These are phyloP conservation scores for Penicillium argentinense DNA, from an alignment of 495 filamentous ascomycete genomes.

Conservation along the genomic window DNA sequence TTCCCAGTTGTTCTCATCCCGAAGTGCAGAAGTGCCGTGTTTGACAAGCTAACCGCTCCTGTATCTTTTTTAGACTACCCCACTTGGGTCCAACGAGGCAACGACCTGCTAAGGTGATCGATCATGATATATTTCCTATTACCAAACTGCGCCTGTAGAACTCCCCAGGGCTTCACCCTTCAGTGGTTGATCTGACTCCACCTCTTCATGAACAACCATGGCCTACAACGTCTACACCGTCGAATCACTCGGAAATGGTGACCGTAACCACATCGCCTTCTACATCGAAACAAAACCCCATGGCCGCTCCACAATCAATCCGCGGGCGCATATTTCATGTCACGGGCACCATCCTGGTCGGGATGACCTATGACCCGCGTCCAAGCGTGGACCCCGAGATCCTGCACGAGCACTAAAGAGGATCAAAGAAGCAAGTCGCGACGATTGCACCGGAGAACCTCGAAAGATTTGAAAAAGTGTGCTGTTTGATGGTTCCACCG, in stretches of 20 bases:
- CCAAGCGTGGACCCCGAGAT: slow-evolving; percentile 2
- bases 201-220: not conserved
- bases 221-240: slow-evolving; percentile 5
- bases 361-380: slow-evolving; percentile 8
- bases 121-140: no score
- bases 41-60: no score
- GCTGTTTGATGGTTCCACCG: slow-evolving; percentile 2
- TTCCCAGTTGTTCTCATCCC: not conserved
- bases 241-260: slow-evolving; percentile 3
- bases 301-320: not conserved
- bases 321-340: slow-evolving; percentile 9
- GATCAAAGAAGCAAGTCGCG: slow-evolving; percentile 6
- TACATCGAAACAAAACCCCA: slow-evolving; percentile 14
- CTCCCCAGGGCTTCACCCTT: no score
- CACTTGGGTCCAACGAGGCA: not conserved
- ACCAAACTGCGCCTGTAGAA: no score
- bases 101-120: no score
- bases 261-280: slow-evolving; percentile 10
- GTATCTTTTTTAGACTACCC: no score
- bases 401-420: slow-evolving; percentile 3
- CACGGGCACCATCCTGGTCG: slow-evolving; percentile 11
- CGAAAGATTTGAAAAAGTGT: slow-evolving; percentile 1
- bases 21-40: no score
- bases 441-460: slow-evolving; percentile 8
- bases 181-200: not conserved